phyloP scores from a whole-genome alignment of 2,329 filamentous ascomycete genomes.

The Nothopassalora personata region DNA sequence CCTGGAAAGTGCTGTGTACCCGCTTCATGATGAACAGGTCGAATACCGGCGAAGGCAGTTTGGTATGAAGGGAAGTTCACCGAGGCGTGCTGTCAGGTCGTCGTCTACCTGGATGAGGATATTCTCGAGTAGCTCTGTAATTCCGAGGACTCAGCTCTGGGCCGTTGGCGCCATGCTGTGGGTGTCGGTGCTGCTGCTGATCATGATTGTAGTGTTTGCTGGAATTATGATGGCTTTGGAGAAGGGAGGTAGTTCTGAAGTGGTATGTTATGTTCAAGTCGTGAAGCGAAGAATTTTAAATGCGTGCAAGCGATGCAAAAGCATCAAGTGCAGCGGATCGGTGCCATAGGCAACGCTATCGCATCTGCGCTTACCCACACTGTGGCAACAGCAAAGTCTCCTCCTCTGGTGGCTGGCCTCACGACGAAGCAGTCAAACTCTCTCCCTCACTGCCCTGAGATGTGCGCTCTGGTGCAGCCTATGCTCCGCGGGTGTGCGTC shows the following conservation, averaged over 20 bases:
- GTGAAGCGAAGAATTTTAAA: too few species aligned
- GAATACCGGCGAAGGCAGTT: not conserved
- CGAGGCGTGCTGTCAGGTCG: not conserved
- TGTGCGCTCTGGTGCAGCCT: not conserved
- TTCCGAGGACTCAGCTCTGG: not conserved
- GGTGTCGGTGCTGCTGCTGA: not conserved
- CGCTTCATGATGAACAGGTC: not conserved
- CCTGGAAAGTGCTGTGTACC: not conserved
- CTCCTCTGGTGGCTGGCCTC: not conserved
- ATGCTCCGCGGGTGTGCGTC: not conserved
- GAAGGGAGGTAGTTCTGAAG: not conserved
- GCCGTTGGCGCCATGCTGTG: not conserved
- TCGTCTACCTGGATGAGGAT: not conserved
- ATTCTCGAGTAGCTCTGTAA: slow-evolving; percentile 1
- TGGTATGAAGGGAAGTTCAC: not conserved
- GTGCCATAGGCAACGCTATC: not conserved
- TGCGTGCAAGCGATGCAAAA: too few species aligned
- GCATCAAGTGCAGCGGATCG: not conserved
- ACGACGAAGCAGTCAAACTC: not conserved
- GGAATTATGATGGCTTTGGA: not conserved
- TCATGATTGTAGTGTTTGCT: too few species aligned
- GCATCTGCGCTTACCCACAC: not conserved
- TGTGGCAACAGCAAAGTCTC: not conserved
- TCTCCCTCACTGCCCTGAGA: not conserved
- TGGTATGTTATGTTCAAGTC: too few species aligned